Percentiles rank a stretch among this genome's conserved stretches.
These are phyloP conservation scores for Setaria viridis DNA, from an alignment of 202 grass and related monocot species.

Conservation along the genomic window DNA sequence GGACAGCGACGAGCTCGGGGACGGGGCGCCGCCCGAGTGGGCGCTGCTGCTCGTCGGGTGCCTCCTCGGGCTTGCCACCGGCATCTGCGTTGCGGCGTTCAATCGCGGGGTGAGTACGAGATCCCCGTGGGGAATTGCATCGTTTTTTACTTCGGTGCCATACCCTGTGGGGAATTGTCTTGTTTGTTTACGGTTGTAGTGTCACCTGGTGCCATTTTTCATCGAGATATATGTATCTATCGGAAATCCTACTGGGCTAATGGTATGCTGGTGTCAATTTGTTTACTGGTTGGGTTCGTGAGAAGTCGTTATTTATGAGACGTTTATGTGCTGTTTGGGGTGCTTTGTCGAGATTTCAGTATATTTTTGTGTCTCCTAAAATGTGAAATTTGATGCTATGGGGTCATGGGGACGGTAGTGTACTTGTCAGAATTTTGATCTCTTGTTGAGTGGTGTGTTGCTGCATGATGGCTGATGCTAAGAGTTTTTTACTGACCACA, in stretches of 20 bases:
- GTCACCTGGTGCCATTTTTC: background rate
- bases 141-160: background rate
- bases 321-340: background rate
- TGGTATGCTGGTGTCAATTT: background rate
- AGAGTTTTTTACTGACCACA: too few species aligned
- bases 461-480: slow-evolving; percentile 2
- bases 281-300: background rate
- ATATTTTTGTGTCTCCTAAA: background rate
- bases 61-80: slow-evolving; percentile 92
- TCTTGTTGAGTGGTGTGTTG: background rate
- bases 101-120: slow-evolving; percentile 88
- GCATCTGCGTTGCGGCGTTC: slow-evolving; percentile 87
- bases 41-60: slow-evolving; percentile 92
- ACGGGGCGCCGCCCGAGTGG: slow-evolving; percentile 98
- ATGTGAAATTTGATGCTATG: background rate
- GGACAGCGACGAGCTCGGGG: slow-evolving; percentile 70
- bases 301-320: background rate
- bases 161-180: background rate
- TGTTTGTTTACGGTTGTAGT: background rate
- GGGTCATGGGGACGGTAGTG: background rate
- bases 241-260: background rate
- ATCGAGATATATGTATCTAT: slow-evolving; percentile 12
- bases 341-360: background rate
- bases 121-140: slow-evolving; percentile 5
- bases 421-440: background rate